Conservation (phyloP, 2,329 filamentous ascomycete genomes). For the Cladosporium sp. region DNA sequence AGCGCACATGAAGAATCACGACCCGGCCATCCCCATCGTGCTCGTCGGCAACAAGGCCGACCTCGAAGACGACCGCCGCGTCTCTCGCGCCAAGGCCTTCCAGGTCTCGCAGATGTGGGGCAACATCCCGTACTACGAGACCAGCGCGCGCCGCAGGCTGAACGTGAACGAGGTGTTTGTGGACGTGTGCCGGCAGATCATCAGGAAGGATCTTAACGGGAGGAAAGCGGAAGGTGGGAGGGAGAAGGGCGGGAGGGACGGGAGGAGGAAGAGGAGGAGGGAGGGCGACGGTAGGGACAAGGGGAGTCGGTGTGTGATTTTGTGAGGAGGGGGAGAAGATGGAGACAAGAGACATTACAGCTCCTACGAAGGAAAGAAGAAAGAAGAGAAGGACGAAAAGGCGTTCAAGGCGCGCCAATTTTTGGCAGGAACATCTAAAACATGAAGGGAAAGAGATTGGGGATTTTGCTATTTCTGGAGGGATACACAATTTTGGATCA, state of each 20-base stretch:
- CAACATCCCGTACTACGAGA: constrained; percentile 85
- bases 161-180: constrained; percentile 88
- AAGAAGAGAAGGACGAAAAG: not conserved
- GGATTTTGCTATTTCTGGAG: not conserved
- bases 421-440: not conserved
- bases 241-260: constrained; percentile 2
- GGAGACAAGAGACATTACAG: not conserved
- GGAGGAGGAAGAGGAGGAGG: constrained; percentile 12
- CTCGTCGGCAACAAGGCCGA: constrained; percentile 93
- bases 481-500: not conserved
- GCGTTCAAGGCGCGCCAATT: not conserved
- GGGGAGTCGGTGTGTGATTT: constrained; percentile 25
- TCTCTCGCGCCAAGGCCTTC: constrained; percentile 77
- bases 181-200: constrained; percentile 42
- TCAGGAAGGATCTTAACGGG: constrained; percentile 32
- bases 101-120: constrained; percentile 84
- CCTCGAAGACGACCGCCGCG: constrained; percentile 78
- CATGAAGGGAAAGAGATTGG: not conserved
- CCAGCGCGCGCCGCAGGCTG: constrained; percentile 75
- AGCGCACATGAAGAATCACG: constrained; percentile 85
- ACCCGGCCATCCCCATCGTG: constrained; percentile 65
- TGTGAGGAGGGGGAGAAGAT: constrained; percentile 13
- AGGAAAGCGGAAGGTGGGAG: not conserved
- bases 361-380: not conserved
- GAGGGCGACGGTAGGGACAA: not conserved